Evolutionary conservation across 2,329 filamentous ascomycete species (phyloP), one percentile per base, ranked within the genome.

Genomic region (Diplodia scrobiculata): DNA sequence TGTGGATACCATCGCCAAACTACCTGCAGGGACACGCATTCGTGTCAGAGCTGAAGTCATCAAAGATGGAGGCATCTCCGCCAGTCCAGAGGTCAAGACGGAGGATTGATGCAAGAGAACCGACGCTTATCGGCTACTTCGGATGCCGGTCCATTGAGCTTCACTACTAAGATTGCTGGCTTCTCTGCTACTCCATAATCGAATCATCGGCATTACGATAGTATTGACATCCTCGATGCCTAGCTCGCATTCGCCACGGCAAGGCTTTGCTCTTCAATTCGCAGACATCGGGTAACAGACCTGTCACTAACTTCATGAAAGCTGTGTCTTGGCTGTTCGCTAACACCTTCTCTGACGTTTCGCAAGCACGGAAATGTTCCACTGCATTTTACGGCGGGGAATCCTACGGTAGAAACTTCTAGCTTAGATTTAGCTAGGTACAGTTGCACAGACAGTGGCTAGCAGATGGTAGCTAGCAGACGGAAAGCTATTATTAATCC

Each of bases 21-120:
- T 50, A n/a, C 45, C 58, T 34, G 45, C 41, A 25, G 58, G 45
- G n/a, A 62, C 58, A 7, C 58, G 45, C n/a, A 19, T 51, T 13
- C 41, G 29, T 14, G 34, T 62, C 29, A 50, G 27, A 27, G 58
- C 58, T 25, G 58, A 50, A 25, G 14, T 50, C 13, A 62, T 62
- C 27, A 32, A 54, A 19, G 52, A 54, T 21, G 52, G 38, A 45
- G 17, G 9, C 41, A 13, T 17, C 7, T 27, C 48, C 19, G 41
- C 19, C 41, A 19, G 17, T 45, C n/a, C 41, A 10, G 41, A 45
- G 17, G 41, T 45, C n/a, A 45, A 45, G 41, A 19, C 13, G 17
- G 41, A 45, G 21, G 48, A 27, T 21, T 51, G 14, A 51, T 25
- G 25, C 11, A 51, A 25, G 25, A 25, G 13, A 51, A 51, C 29